phyloP scores from a whole-genome alignment of 768 basidiomycete species.

The Tylopilus felleus region DNA sequence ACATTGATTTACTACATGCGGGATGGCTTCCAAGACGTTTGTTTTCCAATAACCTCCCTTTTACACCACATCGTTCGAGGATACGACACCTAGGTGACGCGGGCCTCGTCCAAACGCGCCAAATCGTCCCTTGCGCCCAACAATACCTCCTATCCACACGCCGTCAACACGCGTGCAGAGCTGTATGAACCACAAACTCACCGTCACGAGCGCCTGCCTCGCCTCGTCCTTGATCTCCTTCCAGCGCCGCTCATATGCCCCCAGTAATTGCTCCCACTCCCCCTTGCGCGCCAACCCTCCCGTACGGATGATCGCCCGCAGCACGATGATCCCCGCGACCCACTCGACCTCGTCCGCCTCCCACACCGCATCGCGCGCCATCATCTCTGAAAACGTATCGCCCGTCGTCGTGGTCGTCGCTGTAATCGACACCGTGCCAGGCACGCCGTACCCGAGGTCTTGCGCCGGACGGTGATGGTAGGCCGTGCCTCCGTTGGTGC shows the following conservation, averaged over 20 bases:
- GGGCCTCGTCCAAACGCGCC: conserved; percentile 37
- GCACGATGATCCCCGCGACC: conserved; percentile 60
- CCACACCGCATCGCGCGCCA: conserved; percentile 65
- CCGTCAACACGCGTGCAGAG: not conserved
- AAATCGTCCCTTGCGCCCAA: conserved; percentile 54
- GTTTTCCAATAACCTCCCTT: too few relatives aligned
- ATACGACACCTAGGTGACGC: not conserved
- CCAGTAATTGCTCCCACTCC: conserved; percentile 53
- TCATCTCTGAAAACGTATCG: conserved; percentile 54
- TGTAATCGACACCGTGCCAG: not conserved
- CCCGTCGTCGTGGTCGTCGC: conserved; percentile 2
- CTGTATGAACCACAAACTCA: conserved; percentile 29
- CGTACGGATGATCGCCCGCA: conserved; percentile 56
- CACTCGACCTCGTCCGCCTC: conserved; percentile 65
- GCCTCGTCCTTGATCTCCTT: conserved; percentile 70
- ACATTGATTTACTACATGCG: too few relatives aligned
- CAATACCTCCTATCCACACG: conserved; percentile 42
- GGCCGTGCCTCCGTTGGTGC: conserved; percentile 20
- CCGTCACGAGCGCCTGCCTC: conserved; percentile 58
- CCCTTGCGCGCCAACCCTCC: conserved; percentile 47
- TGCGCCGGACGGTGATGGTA: conserved; percentile 30
- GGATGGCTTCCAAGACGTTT: too few relatives aligned
- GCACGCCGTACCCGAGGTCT: conserved; percentile 41
- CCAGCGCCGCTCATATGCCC: conserved; percentile 62
- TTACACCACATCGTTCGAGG: too few relatives aligned